Percentiles rank a stretch among this genome's conserved stretches.
phyloP scores from a whole-genome alignment of 2,329 filamentous ascomycete species.

The Colletotrichum sublineola region DNA sequence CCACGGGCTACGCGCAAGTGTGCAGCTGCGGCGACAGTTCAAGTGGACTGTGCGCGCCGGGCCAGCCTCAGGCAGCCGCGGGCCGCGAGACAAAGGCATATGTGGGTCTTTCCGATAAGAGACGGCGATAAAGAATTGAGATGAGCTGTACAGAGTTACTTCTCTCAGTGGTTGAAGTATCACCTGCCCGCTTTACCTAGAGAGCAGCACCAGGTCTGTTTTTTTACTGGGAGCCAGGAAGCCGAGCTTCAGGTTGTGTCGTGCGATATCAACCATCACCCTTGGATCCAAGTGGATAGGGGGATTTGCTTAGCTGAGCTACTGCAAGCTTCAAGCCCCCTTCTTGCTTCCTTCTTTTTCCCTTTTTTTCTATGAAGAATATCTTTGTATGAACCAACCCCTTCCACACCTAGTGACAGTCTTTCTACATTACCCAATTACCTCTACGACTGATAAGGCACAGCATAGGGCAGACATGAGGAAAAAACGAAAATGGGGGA shows the following conservation, averaged over 20 bases:
- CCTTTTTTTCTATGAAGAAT: no score
- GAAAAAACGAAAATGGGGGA: background rate
- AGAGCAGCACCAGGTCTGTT: background rate
- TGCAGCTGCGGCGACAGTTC: conserved; percentile 12
- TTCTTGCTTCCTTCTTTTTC: background rate
- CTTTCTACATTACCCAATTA: background rate
- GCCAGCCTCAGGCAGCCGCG: conserved; percentile 10
- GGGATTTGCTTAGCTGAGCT: background rate
- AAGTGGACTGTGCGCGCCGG: conserved; percentile 31
- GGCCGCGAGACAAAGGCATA: background rate
- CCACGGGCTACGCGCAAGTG: conserved; percentile 15
- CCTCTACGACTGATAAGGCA: conserved; percentile 11
- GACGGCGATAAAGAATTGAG: conserved; percentile 7
- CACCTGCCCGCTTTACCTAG: background rate
- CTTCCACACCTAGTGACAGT: no score
- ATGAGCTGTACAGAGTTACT: conserved; percentile 2
- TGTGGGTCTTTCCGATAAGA: conserved; percentile 1
- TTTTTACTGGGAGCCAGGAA: background rate
- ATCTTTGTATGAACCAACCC: no score
- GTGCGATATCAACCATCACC: background rate
- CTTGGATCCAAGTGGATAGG: conserved; percentile 5
- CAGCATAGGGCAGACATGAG: background rate
- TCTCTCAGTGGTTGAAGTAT: background rate
- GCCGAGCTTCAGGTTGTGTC: background rate
- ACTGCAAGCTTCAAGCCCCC: background rate